Evolutionary conservation across 108 stramenopile genomes (phyloP).

Genomic region (Skeletonema menzelii): DNA sequence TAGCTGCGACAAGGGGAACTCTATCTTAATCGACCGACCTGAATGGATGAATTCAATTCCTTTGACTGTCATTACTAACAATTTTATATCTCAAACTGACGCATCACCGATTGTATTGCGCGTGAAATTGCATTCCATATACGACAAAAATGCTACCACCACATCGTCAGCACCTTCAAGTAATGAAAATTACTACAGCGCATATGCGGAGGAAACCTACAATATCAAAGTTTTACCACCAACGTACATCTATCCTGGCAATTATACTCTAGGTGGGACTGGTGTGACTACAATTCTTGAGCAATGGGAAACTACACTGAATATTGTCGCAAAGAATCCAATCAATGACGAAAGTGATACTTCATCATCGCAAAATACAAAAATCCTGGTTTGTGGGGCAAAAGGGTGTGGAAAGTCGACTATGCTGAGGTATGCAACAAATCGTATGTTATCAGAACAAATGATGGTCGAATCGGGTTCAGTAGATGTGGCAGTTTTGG

Average conservation of each 20-base stretch:
- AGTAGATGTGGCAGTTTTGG: constrained; percentile 71
- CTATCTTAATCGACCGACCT: constrained; percentile 27
- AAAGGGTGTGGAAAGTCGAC: constrained; percentile 94
- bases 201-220: constrained; percentile 27
- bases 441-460: constrained; percentile 64
- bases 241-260: constrained; percentile 5
- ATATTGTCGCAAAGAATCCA: constrained; percentile 25
- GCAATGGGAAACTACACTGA: constrained; percentile 48
- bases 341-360: constrained; percentile 12
- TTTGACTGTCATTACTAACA: constrained; percentile 10
- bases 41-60: constrained; percentile 46
- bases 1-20: not conserved
- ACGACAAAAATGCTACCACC: constrained; percentile 2
- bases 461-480: not conserved
- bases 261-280: constrained; percentile 10
- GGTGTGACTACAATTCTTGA: constrained; percentile 41
- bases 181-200: constrained; percentile 19
- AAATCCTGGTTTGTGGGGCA: constrained; percentile 81
- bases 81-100: not conserved
- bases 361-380: not conserved
- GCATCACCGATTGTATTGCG: not conserved
- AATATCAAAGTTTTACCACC: constrained; percentile 17
- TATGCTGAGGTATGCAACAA: constrained; percentile 73
- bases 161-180: not conserved
- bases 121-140: constrained; percentile 25